Conservation (phyloP, 495 filamentous ascomycete genomes). For the Baudoinia panamericana region DNA sequence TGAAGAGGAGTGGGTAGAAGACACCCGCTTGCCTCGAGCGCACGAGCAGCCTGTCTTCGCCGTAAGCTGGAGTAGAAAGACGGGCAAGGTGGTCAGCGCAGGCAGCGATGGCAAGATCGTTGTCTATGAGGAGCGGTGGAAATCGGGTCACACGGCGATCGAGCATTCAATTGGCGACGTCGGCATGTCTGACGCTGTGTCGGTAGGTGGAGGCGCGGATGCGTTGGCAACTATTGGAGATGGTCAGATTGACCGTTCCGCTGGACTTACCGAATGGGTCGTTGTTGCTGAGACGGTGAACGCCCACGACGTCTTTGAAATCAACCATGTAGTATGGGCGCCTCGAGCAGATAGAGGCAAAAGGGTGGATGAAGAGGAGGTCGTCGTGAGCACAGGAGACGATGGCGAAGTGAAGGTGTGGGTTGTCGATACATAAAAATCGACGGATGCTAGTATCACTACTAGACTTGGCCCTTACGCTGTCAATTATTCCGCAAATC, state of each 20-base stretch:
- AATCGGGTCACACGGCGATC: constrained; percentile 17
- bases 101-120: constrained; percentile 78
- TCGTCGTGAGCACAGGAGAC: constrained; percentile 64
- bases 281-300: constrained; percentile 49
- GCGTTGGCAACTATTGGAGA: background rate
- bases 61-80: constrained; percentile 61
- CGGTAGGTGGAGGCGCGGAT: background rate
- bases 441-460: too few species aligned
- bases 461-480: too few species aligned
- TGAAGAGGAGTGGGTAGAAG: constrained; percentile 71
- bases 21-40: constrained; percentile 51
- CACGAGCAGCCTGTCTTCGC: constrained; percentile 76
- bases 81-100: constrained; percentile 64
- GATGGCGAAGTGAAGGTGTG: constrained; percentile 34
- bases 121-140: constrained; percentile 54
- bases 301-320: constrained; percentile 80
- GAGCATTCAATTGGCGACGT: constrained; percentile 13
- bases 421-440: constrained; percentile 22
- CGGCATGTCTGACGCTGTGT: constrained; percentile 1
- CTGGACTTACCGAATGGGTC: constrained; percentile 46
- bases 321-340: constrained; percentile 82
- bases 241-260: background rate
- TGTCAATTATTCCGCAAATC: too few species aligned
- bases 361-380: constrained; percentile 24
- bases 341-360: constrained; percentile 26